phyloP scores from a whole-genome alignment of 1,139 yeast genomes.

The Geotrichum candidum region DNA sequence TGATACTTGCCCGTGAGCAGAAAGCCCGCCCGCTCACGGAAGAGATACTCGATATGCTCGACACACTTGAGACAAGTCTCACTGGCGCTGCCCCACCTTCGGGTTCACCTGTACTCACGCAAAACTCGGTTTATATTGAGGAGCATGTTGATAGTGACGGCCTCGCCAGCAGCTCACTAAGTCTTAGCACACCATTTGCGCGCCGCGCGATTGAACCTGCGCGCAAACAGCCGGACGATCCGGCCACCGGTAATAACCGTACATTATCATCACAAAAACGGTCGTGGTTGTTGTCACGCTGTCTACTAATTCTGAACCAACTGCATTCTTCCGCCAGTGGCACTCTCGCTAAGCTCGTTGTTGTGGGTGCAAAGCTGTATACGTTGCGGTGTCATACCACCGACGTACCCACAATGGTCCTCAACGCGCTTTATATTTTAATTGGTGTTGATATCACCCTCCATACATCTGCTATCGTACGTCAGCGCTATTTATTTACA shows the following conservation, averaged over 20 bases:
- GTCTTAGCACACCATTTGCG: not conserved
- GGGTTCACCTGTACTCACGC: not conserved
- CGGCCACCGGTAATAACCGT: not conserved
- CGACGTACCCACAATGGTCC: not conserved
- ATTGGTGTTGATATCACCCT: not conserved
- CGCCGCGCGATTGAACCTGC: not conserved
- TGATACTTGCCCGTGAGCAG: slow-evolving; percentile 37
- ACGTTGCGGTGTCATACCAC: not conserved
- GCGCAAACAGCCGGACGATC: not conserved
- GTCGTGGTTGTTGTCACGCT: not conserved
- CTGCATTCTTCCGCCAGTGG: not conserved
- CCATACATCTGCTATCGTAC: not conserved
- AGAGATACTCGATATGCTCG: slow-evolving; percentile 1
- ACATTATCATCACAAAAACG: not conserved
- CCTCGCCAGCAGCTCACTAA: not conserved
- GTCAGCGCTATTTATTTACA: not conserved
- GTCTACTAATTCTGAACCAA: not conserved
- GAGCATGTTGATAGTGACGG: not conserved
- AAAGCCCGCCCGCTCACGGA: slow-evolving; percentile 36
- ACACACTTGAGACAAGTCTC: not conserved
- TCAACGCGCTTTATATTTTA: not conserved
- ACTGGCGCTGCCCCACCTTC: not conserved
- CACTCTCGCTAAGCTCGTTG: not conserved
- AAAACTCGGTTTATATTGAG: not conserved
- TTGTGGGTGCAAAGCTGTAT: not conserved